phyloP scores from a whole-genome alignment of 305 asterid species.

The Fraxinus albicans region DNA sequence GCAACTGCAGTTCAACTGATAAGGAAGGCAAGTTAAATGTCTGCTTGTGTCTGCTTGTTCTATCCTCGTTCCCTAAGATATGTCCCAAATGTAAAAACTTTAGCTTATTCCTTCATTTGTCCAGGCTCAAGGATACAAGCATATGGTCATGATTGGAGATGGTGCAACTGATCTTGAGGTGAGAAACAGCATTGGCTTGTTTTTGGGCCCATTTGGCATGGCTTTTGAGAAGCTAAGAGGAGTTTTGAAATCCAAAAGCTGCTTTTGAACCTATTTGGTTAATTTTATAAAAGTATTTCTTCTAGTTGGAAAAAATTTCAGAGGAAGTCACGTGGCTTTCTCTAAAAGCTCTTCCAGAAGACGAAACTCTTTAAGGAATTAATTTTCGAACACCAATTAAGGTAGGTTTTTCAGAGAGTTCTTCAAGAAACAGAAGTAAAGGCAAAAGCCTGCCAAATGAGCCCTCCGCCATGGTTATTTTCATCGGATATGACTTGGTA shows the following conservation, averaged over 20 bases:
- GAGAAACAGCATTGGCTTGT: constrained; percentile 9
- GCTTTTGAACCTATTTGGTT: background rate
- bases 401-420: background rate
- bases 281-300: background rate
- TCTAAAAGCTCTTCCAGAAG: background rate
- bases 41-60: background rate
- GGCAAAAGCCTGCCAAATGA: background rate
- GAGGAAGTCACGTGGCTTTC: background rate
- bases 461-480: too few species aligned
- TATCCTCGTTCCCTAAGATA: background rate
- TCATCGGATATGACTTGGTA: background rate
- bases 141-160: constrained; percentile 94
- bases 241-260: background rate
- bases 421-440: background rate
- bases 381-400: too few species aligned
- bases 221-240: background rate
- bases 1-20: constrained; percentile 80
- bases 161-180: constrained; percentile 99
- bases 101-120: background rate
- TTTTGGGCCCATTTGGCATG: background rate
- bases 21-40: constrained; percentile 53
- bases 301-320: background rate
- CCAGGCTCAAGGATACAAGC: constrained; percentile 67
- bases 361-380: background rate
- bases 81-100: background rate